Base-by-base conservation (phyloP, 2,329 filamentous ascomycete genomes). In the Fusarium keratoplasticum region DNA sequence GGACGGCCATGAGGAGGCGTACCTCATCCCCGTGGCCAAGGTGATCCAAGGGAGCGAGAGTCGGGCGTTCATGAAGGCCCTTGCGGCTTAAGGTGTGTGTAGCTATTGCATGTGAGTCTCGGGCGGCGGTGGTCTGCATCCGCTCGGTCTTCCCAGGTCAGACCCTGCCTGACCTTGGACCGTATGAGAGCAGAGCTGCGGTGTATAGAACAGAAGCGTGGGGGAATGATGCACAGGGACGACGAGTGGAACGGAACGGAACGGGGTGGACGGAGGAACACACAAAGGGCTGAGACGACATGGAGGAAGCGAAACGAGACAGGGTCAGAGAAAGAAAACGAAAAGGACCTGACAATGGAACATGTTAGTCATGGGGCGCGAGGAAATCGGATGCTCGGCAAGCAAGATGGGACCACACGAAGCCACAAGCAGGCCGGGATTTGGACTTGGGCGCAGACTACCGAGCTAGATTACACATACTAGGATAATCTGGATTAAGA, bases 41-140 rank as follows among this genome's bases (percentile, higher is more conserved):
- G 89, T 91, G 18, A 82, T 83, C 0, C 85, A 92, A 67, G 89
- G 89, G 0, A 84, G 83, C 64, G 89, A 92, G 81, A 88, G 86
- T 66, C 78, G 80, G 50, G 84, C 86, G 0, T 92, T 92, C 76
- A 70, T 86, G 75, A 84, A 76, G 67, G 87, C 86, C 10, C 81
- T 90, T 61, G 77, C 77, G 54, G 82, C 61, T 59, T 73, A 50
- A 66, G 52, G 33, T 66, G 31, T 42, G 29, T 16, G 5, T 5
- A 20, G 36, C 18, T 9, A n/a, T 22, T 47, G 42, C 42, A 47
- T 47, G 42, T 47, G 42, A 47, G 42, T 47, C 22, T 42, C 27
- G 11, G 47, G 11, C 42, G 36, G 10, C n/a, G 31, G 22, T 13
- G 57, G 6, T 5, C 25, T 59, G 18, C 22, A 22, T 8, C 29